Evolutionary conservation across 73 alveolate species (phyloP), one percentile per base, ranked within the genome.

Genomic region (Paramecium tetraurelia): DNA sequence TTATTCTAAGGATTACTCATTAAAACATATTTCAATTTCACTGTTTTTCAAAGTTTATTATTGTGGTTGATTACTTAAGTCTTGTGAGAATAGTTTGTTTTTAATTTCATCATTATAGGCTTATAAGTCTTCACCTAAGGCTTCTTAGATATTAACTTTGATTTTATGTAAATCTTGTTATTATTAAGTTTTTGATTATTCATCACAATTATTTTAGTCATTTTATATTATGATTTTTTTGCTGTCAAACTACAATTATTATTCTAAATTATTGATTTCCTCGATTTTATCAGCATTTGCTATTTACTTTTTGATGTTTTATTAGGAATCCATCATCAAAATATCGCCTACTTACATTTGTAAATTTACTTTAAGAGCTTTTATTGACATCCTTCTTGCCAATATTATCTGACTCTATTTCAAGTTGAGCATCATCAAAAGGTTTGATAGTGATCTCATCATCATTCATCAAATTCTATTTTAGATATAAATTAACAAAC

Each of bases 381-480:
- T 59, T 59, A 29, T 59, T 22, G 11, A 33, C 9, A 4, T 59
- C 24, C 22, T 59, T 29, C 18, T 59, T 59, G 3, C 14, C 9
- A 1, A 29, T 59, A 59, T 63, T 63, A 53, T 53, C 69, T 18
- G 69, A 53, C 21, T 53, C 29, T 16, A 53, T 53, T 53, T 72
- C 86, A 22, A 72, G 33, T 21, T 72, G n/a, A 31, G 59, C 53
- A 18, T 72, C 59, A 35, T 72, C 59, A 72, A 72, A 72, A 12
- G 86, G 86, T 38, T 72, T 72, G 7, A 72, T 40, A 9, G 86
- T 72, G 7, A 72, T 16, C 9, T 72, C 86, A 72, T 72, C 18
- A 40, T 71, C 86, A 18, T 71, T 40, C 86, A 71, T 72, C 86
- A 72, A 36, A 33, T 36, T 72, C 86, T 72, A 72, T 35, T 72